These are phyloP conservation scores for Schwanniomyces pseudopolymorphus DNA, from an alignment of 805 yeast species.

Conservation along the genomic window DNA sequence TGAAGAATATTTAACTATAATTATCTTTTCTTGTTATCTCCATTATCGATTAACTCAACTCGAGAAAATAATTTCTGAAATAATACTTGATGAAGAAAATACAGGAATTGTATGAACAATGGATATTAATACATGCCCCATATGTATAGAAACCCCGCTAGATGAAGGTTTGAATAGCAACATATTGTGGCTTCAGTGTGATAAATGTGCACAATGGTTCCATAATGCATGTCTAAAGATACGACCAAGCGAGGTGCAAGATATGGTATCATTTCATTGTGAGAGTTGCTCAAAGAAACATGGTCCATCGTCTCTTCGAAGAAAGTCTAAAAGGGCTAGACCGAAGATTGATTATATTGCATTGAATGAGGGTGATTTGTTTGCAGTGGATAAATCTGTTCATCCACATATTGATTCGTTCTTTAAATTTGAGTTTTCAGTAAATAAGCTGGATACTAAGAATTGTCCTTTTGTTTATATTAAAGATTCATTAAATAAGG, in stretches of 20 bases:
- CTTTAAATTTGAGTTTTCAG: constrained; percentile 27
- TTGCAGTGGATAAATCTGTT: constrained; percentile 43
- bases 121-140: constrained; percentile 20
- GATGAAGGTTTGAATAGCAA: constrained; percentile 9
- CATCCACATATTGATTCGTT: constrained; percentile 52
- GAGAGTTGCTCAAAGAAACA: constrained; percentile 38
- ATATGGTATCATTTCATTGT: constrained; percentile 57
- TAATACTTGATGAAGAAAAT: background rate
- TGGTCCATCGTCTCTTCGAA: constrained; percentile 47
- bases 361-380: constrained; percentile 67
- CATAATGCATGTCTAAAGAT: constrained; percentile 51
- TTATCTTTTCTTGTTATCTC: background rate
- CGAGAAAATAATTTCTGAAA: background rate
- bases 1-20: background rate
- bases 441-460: constrained; percentile 9
- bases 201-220: constrained; percentile 52
- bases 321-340: constrained; percentile 54
- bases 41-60: background rate
- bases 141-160: constrained; percentile 15
- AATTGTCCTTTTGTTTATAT: constrained; percentile 21
- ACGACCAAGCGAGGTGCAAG: constrained; percentile 28
- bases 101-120: constrained; percentile 3
- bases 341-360: constrained; percentile 76
- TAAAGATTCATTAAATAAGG: constrained; percentile 30
- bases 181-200: constrained; percentile 58